Percentiles rank a stretch among this genome's conserved stretches.
These are phyloP conservation scores for Fusarium proliferatum DNA, from an alignment of 2,329 filamentous ascomycete species.

Conservation along the genomic window DNA sequence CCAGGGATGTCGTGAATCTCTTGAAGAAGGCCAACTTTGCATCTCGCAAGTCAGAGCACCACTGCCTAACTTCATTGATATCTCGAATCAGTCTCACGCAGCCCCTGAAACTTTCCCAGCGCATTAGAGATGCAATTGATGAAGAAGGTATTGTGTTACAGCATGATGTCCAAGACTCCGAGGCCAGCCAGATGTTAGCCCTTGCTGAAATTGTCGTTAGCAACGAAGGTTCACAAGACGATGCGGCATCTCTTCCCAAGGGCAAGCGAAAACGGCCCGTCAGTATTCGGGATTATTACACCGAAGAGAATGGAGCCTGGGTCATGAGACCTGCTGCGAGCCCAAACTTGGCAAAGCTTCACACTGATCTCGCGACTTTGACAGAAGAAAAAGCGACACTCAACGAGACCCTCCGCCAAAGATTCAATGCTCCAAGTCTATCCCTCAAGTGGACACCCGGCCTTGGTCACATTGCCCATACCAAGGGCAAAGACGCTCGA, in stretches of 20 bases:
- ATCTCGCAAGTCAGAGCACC: constrained; percentile 10
- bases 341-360: constrained; percentile 70
- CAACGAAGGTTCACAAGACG: constrained; percentile 71
- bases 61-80: constrained; percentile 59
- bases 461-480: constrained; percentile 89
- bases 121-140: constrained; percentile 84
- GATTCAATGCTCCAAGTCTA: constrained; percentile 72
- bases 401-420: constrained; percentile 68
- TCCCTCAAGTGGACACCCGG: constrained; percentile 88
- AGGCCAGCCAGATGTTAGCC: constrained; percentile 75
- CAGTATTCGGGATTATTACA: constrained; percentile 68
- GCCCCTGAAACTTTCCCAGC: constrained; percentile 74
- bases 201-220: constrained; percentile 78
- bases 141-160: constrained; percentile 89
- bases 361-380: constrained; percentile 72
- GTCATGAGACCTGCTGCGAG: constrained; percentile 78
- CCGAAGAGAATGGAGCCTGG: constrained; percentile 70
- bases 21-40: constrained; percentile 48
- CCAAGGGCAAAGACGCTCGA: constrained; percentile 81
- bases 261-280: constrained; percentile 57
- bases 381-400: constrained; percentile 69
- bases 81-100: constrained; percentile 73
- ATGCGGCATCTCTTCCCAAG: constrained; percentile 66
- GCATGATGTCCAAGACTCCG: constrained; percentile 79
- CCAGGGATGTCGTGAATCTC: constrained; percentile 70